Evolutionary conservation across 139 green algal genomes (phyloP).

Genomic region (Picochlorum sp.): DNA sequence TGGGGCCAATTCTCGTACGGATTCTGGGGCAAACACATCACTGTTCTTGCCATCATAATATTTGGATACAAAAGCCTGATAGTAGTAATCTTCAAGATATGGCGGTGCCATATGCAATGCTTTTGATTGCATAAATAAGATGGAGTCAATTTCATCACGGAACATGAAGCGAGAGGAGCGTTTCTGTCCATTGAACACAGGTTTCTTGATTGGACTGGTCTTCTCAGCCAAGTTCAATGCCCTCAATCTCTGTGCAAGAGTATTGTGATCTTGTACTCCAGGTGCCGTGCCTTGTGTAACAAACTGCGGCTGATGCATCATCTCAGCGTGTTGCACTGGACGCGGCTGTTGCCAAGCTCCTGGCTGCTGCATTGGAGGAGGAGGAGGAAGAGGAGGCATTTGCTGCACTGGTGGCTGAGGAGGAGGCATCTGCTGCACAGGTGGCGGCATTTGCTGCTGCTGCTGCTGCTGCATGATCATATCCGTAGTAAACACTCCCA

Average conservation of each 20-base stretch:
- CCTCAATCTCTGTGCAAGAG: conserved; percentile 23
- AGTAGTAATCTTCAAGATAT: conserved; percentile 96
- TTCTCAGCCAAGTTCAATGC: conserved; percentile 24
- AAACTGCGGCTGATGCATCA: neutral
- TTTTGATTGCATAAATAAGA: conserved; percentile 81
- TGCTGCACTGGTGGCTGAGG: neutral
- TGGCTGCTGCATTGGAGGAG: neutral
- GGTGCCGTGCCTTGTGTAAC: neutral
- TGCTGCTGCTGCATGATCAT: conserved; percentile 20
- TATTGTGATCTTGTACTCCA: conserved; percentile 8
- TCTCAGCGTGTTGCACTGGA: neutral
- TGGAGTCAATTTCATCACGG: conserved; percentile 75
- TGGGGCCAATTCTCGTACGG: conserved; percentile 46
- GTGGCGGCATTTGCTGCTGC: conserved; percentile 10
- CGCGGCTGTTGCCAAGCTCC: too few species aligned
- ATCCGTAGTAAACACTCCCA: conserved; percentile 12
- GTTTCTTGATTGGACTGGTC: neutral
- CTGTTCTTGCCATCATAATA: conserved; percentile 41
- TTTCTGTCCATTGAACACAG: neutral
- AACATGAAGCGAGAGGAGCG: conserved; percentile 55
- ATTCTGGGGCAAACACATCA: conserved; percentile 45
- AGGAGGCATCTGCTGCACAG: neutral
- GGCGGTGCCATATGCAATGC: conserved; percentile 56
- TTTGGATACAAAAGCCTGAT: conserved; percentile 68
- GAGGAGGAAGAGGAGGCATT: conserved; percentile 11